These are phyloP conservation scores for Umbelopsis sp. DNA, from an alignment of 192 early-diverging fungal genomes.

Conservation along the genomic window DNA sequence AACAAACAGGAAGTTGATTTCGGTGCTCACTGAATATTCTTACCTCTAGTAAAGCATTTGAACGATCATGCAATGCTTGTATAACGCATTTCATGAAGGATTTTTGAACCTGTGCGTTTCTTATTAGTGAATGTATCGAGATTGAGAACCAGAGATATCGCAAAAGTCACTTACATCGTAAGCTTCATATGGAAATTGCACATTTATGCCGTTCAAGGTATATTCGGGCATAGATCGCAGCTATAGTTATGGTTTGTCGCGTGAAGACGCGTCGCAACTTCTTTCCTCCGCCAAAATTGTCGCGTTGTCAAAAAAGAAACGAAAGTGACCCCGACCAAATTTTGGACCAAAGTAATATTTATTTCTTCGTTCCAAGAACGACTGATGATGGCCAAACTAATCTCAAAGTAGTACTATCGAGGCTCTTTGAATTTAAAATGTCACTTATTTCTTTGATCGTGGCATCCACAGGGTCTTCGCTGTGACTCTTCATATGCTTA, in stretches of 20 bases:
- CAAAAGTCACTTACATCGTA: conserved; percentile 44
- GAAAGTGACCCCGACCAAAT: no score
- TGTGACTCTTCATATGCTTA: conserved; percentile 47
- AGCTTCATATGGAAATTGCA: conserved; percentile 69
- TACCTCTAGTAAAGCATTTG: conserved; percentile 13
- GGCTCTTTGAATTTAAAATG: no score
- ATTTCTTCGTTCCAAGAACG: no score
- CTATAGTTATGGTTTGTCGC: no score
- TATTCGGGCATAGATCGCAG: conserved; percentile 22
- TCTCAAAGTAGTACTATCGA: no score
- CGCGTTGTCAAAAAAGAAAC: no score
- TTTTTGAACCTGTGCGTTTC: conserved; percentile 45
- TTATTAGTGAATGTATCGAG: background rate
- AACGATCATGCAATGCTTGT: conserved; percentile 44
- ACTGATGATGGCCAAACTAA: no score
- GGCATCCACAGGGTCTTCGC: conserved; percentile 42
- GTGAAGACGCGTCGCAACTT: no score
- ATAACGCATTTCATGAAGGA: conserved; percentile 70
- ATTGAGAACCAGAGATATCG: background rate
- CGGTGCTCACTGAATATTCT: background rate
- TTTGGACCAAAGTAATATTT: no score
- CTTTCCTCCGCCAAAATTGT: no score
- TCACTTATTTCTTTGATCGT: conserved; percentile 30
- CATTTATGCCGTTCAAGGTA: conserved; percentile 51
- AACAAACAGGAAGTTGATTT: no score